phyloP scores from a whole-genome alignment of 352 stramenopile species.

The Globisporangium alternatum region DNA sequence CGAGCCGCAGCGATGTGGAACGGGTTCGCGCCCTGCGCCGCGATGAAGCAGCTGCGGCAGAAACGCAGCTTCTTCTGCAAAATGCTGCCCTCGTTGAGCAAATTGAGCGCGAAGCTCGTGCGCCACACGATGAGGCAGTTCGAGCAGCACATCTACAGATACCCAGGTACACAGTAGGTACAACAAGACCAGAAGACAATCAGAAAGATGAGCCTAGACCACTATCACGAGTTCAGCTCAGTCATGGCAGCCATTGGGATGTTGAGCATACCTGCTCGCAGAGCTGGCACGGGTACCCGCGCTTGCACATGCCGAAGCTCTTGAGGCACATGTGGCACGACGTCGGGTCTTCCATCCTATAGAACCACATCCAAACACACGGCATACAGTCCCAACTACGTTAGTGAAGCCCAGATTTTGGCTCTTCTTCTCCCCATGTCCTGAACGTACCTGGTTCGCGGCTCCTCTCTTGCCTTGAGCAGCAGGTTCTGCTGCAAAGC shows the following conservation, averaged over 20 bases:
- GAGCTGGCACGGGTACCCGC: slow-evolving; percentile 15
- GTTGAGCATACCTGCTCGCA: slow-evolving; percentile 15
- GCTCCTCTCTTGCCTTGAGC: background rate
- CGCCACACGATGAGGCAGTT: slow-evolving; percentile 19
- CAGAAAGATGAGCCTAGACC: background rate
- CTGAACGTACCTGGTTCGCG: background rate
- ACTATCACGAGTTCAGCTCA: too few species aligned
- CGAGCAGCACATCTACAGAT: slow-evolving; percentile 17
- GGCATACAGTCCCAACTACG: background rate
- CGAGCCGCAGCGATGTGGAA: slow-evolving; percentile 14
- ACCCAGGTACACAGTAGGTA: too few species aligned
- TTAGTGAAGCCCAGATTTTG: background rate
- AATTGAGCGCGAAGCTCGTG: slow-evolving; percentile 17
- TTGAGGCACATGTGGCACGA: slow-evolving; percentile 21
- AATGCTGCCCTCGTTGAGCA: slow-evolving; percentile 15
- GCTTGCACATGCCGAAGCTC: slow-evolving; percentile 13
- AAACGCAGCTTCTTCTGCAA: slow-evolving; percentile 16
- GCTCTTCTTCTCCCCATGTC: background rate
- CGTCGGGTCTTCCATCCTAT: slow-evolving; percentile 11
- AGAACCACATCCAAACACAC: background rate
- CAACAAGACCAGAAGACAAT: background rate
- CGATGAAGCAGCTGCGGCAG: slow-evolving; percentile 19
- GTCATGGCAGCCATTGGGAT: background rate
- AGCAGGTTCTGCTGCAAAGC: slow-evolving; percentile 17
- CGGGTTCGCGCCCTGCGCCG: slow-evolving; percentile 12